A percentile compares a stretch with the other conserved stretches of the same genome.
Evolutionary conservation across 2,329 filamentous ascomycete genomes (phyloP).

Genomic region (Nigrospora sphaerica): DNA sequence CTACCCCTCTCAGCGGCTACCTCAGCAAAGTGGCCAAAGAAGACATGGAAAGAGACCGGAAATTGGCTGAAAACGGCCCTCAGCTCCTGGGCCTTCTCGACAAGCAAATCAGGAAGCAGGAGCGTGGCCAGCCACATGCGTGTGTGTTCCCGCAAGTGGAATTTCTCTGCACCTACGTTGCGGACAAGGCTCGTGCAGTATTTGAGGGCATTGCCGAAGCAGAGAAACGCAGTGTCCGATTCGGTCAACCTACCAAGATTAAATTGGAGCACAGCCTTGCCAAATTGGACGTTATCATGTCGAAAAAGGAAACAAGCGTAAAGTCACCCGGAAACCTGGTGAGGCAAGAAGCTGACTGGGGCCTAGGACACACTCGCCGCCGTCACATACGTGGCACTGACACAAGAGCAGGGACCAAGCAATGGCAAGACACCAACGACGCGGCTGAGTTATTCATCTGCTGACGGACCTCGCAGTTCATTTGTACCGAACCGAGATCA

Average conservation of each 20-base stretch:
- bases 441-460: background rate
- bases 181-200: slow-evolving; percentile 49
- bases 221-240: slow-evolving; percentile 60
- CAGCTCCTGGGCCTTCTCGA: slow-evolving; percentile 41
- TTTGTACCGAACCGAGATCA: slow-evolving; percentile 46
- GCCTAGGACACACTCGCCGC: slow-evolving; percentile 26
- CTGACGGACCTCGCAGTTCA: slow-evolving; percentile 11
- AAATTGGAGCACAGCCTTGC: slow-evolving; percentile 35
- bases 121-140: slow-evolving; percentile 36
- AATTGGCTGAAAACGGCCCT: slow-evolving; percentile 33
- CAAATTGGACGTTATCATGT: slow-evolving; percentile 54
- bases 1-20: slow-evolving; percentile 58
- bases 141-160: slow-evolving; percentile 54
- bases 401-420: slow-evolving; percentile 26
- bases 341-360: slow-evolving; percentile 5
- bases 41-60: slow-evolving; percentile 41
- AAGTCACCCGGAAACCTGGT: background rate
- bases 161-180: slow-evolving; percentile 54
- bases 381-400: slow-evolving; percentile 32
- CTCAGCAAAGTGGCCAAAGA: slow-evolving; percentile 43
- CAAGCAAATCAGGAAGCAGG: slow-evolving; percentile 39
- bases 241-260: slow-evolving; percentile 48
- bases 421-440: slow-evolving; percentile 22
- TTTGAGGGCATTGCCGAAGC: slow-evolving; percentile 64
- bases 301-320: slow-evolving; percentile 5